Evolutionary conservation across 1,284 basidiomycete species (phyloP).

Genomic region (Retiboletus flavoniger): DNA sequence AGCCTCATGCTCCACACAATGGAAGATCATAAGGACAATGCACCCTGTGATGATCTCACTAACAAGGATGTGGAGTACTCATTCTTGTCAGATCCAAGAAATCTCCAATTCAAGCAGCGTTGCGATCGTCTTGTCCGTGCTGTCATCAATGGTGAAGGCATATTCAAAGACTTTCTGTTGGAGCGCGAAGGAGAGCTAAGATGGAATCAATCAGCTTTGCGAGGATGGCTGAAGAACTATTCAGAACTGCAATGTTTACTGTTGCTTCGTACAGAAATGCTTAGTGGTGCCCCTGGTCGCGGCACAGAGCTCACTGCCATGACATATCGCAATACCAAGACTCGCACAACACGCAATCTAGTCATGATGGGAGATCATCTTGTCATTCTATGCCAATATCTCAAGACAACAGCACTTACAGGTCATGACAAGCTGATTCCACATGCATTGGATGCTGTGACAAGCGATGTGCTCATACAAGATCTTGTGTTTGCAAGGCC

Average conservation of each 20-base stretch:
- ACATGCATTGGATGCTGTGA: slow-evolving; percentile 21
- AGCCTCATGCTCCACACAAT: no score
- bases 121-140: not conserved
- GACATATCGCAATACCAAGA: slow-evolving; percentile 15
- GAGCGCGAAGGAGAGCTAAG: not conserved
- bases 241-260: slow-evolving; percentile 15
- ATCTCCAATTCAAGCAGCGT: not conserved
- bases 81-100: not conserved
- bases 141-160: not conserved
- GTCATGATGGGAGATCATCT: slow-evolving; percentile 18
- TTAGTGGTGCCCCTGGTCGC: slow-evolving; percentile 20
- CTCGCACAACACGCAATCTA: slow-evolving; percentile 9
- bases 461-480: not conserved
- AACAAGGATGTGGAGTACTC: slow-evolving; percentile 20
- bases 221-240: slow-evolving; percentile 20
- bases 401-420: slow-evolving; percentile 21
- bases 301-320: slow-evolving; percentile 28
- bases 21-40: no score
- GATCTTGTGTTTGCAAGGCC: not conserved
- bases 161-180: not conserved
- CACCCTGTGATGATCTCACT: not conserved
- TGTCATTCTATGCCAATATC: slow-evolving; percentile 26
- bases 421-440: slow-evolving; percentile 32
- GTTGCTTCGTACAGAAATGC: slow-evolving; percentile 17
- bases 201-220: not conserved